Evolutionary conservation across 306 rosid genomes (phyloP).

Genomic region (Sphenostylis stenocarpa): DNA sequence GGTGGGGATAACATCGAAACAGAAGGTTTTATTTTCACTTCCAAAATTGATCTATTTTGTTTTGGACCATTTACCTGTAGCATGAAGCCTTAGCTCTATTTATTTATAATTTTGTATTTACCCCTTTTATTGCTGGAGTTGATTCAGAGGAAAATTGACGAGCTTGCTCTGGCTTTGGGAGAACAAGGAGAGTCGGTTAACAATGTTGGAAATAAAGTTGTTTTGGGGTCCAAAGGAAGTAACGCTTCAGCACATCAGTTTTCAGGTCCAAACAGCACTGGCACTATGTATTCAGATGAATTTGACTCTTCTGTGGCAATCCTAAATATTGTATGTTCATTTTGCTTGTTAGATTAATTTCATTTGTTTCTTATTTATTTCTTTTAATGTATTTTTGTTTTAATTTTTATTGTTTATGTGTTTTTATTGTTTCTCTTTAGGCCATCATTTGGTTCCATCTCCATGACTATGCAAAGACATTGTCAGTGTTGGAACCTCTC

Average conservation of each 20-base stretch:
- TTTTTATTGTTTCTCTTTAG: slow-evolving; percentile 42
- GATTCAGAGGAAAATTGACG: slow-evolving; percentile 72
- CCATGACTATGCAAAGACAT: slow-evolving; percentile 78
- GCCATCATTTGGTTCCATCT: slow-evolving; percentile 95
- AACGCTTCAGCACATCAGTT: slow-evolving; percentile 44
- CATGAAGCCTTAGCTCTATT: slow-evolving; percentile 8
- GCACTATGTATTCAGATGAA: slow-evolving; percentile 63
- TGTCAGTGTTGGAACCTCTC: slow-evolving; percentile 80
- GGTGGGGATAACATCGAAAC: slow-evolving; percentile 12
- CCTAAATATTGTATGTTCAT: slow-evolving; percentile 56
- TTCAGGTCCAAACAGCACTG: slow-evolving; percentile 53
- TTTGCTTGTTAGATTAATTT: slow-evolving; percentile 18
- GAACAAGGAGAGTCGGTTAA: slow-evolving; percentile 65
- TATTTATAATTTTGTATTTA: slow-evolving; percentile 35
- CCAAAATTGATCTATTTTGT: slow-evolving; percentile 23
- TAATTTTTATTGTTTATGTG: slow-evolving; percentile 11
- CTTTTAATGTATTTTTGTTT: slow-evolving; percentile 13
- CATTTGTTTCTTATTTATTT: slow-evolving; percentile 15
- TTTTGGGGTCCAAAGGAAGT: slow-evolving; percentile 70
- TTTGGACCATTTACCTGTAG: slow-evolving; percentile 27
- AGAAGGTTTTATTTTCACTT: slow-evolving; percentile 20
- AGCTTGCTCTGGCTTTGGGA: slow-evolving; percentile 62
- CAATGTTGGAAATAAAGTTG: slow-evolving; percentile 61
- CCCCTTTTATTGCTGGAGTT: slow-evolving; percentile 28
- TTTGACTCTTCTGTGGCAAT: slow-evolving; percentile 74